Evolutionary conservation across 257 asterid species (phyloP).

Genomic region (Scutellaria baicalensis): DNA sequence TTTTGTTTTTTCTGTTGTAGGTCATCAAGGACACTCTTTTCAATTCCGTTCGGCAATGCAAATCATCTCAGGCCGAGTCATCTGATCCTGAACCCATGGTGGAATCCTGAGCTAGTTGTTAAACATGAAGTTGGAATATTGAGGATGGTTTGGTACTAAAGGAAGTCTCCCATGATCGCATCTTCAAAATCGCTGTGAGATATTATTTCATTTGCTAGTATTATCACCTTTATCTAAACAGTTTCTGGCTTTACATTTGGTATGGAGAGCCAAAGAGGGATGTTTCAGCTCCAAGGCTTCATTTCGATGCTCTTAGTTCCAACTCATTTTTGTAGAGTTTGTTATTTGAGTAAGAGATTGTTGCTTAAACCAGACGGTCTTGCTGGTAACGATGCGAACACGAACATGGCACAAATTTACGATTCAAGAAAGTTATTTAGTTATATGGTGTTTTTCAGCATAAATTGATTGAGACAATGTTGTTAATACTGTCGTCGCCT

Average conservation of each 20-base stretch:
- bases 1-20: conserved; percentile 22
- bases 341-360: too few species aligned
- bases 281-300: neutral
- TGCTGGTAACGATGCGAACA: too few species aligned
- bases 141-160: neutral
- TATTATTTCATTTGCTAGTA: neutral
- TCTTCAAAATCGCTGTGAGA: neutral
- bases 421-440: too few species aligned
- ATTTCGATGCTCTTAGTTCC: neutral
- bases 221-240: neutral
- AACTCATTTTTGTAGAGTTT: neutral
- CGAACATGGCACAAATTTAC: too few species aligned
- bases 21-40: conserved; percentile 93
- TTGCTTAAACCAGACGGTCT: too few species aligned
- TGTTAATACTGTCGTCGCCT: too few species aligned
- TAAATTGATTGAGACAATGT: too few species aligned
- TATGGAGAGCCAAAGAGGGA: neutral
- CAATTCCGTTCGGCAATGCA: conserved; percentile 74
- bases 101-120: conserved; percentile 44
- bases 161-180: neutral
- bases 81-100: conserved; percentile 88
- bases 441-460: too few species aligned
- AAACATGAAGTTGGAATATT: neutral
- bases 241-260: neutral
- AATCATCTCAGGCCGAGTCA: conserved; percentile 41